Evolutionary conservation across 768 basidiomycete genomes (phyloP).

Genomic region (Boletus sp.): DNA sequence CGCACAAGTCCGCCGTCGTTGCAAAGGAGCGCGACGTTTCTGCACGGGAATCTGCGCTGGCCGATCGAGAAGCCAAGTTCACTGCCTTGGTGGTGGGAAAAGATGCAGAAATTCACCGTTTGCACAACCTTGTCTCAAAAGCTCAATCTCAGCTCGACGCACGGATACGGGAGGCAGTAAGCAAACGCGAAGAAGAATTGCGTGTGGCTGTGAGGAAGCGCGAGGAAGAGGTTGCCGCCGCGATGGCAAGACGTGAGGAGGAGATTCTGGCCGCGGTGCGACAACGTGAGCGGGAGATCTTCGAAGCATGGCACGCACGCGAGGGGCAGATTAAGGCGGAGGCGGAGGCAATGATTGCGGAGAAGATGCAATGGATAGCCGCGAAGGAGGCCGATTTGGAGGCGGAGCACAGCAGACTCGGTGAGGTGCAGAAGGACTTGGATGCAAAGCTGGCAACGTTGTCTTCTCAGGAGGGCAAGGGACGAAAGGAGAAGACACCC

Average conservation of each 20-base stretch:
- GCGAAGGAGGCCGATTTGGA: slow-evolving; percentile 52
- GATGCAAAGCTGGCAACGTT: slow-evolving; percentile 47
- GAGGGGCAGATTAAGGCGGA: slow-evolving; percentile 53
- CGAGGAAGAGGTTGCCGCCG: slow-evolving; percentile 65
- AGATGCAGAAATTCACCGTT: slow-evolving; percentile 55
- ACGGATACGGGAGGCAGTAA: slow-evolving; percentile 55
- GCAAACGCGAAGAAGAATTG: slow-evolving; percentile 65
- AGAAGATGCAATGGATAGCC: slow-evolving; percentile 46
- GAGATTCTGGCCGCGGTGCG: slow-evolving; percentile 70
- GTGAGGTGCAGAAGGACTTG: slow-evolving; percentile 44
- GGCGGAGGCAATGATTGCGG: slow-evolving; percentile 38
- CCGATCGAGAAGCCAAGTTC: slow-evolving; percentile 55
- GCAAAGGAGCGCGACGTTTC: slow-evolving; percentile 64
- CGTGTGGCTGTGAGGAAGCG: slow-evolving; percentile 60
- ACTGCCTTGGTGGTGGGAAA: slow-evolving; percentile 47
- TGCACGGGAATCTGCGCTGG: slow-evolving; percentile 51
- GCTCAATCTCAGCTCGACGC: slow-evolving; percentile 41
- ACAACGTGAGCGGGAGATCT: slow-evolving; percentile 59
- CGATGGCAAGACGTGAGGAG: slow-evolving; percentile 64
- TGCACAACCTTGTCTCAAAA: slow-evolving; percentile 41
- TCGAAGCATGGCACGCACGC: slow-evolving; percentile 52
- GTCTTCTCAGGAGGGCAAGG: slow-evolving; percentile 38
- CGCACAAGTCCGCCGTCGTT: slow-evolving; percentile 52
- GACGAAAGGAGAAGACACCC: slow-evolving; percentile 53
- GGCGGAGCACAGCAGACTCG: slow-evolving; percentile 48